Percentiles rank a stretch among this genome's conserved stretches.
Evolutionary conservation across 2,329 filamentous ascomycete genomes (phyloP).

Genomic region (Diplodia sapinea): DNA sequence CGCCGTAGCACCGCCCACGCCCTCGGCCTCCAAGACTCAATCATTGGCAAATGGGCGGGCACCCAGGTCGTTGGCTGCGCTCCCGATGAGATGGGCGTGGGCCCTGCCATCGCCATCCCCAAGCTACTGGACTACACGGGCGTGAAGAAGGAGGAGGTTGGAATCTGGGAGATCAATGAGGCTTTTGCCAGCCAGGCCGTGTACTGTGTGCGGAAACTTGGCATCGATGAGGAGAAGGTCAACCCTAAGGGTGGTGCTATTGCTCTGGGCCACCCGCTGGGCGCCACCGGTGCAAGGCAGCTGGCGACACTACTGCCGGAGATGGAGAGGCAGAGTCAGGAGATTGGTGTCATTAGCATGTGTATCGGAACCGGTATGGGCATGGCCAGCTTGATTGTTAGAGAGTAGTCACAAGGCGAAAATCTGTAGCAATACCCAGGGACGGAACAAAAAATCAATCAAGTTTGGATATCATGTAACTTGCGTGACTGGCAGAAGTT

Average conservation of each 20-base stretch:
- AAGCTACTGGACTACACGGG: constrained; percentile 74
- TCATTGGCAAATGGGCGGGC: constrained; percentile 83
- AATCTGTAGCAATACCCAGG: constrained; percentile 1
- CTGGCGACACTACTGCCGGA: constrained; percentile 74
- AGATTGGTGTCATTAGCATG: constrained; percentile 89
- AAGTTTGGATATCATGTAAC: constrained; percentile 12
- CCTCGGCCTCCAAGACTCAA: constrained; percentile 69
- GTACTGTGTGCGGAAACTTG: constrained; percentile 74
- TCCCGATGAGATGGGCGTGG: constrained; percentile 94
- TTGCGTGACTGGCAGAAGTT: neutral
- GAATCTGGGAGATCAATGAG: constrained; percentile 95
- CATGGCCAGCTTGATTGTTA: constrained; percentile 59
- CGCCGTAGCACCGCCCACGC: constrained; percentile 76
- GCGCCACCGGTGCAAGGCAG: constrained; percentile 85
- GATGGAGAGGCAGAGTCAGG: constrained; percentile 68
- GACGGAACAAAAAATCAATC: neutral
- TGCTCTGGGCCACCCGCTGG: constrained; percentile 89
- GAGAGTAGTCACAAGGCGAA: constrained; percentile 46
- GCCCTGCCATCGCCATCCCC: constrained; percentile 84
- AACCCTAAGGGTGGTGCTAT: constrained; percentile 95
- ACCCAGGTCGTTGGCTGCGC: constrained; percentile 77
- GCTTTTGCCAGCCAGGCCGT: constrained; percentile 68
- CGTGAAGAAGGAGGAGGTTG: constrained; percentile 70
- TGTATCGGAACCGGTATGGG: constrained; percentile 66
- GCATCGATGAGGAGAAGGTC: constrained; percentile 71